A percentile compares a stretch with the other conserved stretches of the same genome.
phyloP scores from a whole-genome alignment of 495 filamentous ascomycete genomes.

The Penicillium coffeae region DNA sequence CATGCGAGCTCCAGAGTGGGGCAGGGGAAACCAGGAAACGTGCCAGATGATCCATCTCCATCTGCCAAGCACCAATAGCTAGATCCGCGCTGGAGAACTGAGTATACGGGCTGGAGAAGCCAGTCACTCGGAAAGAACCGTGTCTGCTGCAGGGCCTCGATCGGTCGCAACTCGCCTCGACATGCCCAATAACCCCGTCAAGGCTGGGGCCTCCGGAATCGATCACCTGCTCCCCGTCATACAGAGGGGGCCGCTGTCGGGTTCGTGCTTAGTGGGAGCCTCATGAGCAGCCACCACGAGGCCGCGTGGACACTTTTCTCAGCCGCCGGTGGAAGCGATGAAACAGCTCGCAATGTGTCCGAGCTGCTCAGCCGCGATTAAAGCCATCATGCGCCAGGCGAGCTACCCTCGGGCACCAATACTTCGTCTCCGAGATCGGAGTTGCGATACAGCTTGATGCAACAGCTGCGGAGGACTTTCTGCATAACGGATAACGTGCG shows the following conservation, averaged over 20 bases:
- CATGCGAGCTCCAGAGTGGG: constrained; percentile 11
- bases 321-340: neutral
- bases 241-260: constrained; percentile 5
- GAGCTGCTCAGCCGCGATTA: too few relatives aligned
- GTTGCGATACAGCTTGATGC: constrained; percentile 2
- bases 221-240: constrained; percentile 15
- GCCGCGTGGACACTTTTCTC: neutral
- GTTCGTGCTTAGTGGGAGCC: constrained; percentile 2
- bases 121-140: constrained; percentile 12
- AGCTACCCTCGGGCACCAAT: constrained; percentile 6
- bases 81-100: too few relatives aligned
- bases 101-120: neutral
- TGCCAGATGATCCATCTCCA: constrained; percentile 14
- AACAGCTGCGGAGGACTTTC: too few relatives aligned
- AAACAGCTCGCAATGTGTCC: too few relatives aligned
- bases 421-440: constrained; percentile 19
- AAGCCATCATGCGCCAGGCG: neutral
- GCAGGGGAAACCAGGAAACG: constrained; percentile 6
- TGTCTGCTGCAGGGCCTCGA: constrained; percentile 14
- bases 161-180: constrained; percentile 15
- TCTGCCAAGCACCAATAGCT: constrained; percentile 8
- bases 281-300: neutral
- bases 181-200: constrained; percentile 9
- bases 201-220: constrained; percentile 7
- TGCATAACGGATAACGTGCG: too few relatives aligned